A percentile compares a stretch with the other conserved stretches of the same genome.
These are phyloP conservation scores for Candida krabiensis DNA, from an alignment of 805 yeast species.

Conservation along the genomic window DNA sequence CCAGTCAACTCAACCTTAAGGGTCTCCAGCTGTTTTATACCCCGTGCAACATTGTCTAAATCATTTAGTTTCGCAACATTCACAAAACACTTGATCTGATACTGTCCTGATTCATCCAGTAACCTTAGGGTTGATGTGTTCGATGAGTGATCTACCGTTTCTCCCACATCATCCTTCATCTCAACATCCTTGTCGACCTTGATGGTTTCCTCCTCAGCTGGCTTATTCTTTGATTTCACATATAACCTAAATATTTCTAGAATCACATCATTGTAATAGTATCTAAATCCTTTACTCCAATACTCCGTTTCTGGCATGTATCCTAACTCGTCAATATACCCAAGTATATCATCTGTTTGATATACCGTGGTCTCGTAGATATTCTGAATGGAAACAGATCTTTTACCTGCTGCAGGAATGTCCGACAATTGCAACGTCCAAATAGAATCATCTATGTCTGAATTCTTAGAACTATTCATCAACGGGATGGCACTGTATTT, in stretches of 20 bases:
- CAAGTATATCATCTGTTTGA: slow-evolving; percentile 46
- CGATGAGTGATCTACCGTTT: background rate
- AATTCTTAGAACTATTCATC: slow-evolving; percentile 8
- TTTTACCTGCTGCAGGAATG: slow-evolving; percentile 74
- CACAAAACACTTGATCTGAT: slow-evolving; percentile 63
- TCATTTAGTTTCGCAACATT: slow-evolving; percentile 74
- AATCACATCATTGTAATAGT: slow-evolving; percentile 59
- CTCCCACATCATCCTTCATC: slow-evolving; percentile 4
- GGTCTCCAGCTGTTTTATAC: slow-evolving; percentile 58
- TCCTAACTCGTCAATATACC: slow-evolving; percentile 62
- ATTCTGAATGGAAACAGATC: slow-evolving; percentile 63
- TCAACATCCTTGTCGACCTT: slow-evolving; percentile 9
- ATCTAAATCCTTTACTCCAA: slow-evolving; percentile 60
- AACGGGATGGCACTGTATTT: slow-evolving; percentile 17
- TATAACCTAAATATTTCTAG: slow-evolving; percentile 57
- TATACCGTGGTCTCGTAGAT: slow-evolving; percentile 60
- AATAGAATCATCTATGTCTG: slow-evolving; percentile 27
- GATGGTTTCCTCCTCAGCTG: slow-evolving; percentile 2
- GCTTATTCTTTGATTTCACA: slow-evolving; percentile 31
- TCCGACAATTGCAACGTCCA: slow-evolving; percentile 72
- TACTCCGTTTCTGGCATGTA: slow-evolving; percentile 63
- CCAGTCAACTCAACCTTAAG: slow-evolving; percentile 69
- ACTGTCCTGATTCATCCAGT: slow-evolving; percentile 55
- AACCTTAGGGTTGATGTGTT: slow-evolving; percentile 9
- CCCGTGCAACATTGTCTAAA: slow-evolving; percentile 65